These are phyloP conservation scores for Achaetomiella virescens DNA, from an alignment of 495 filamentous ascomycete species.

Conservation along the genomic window DNA sequence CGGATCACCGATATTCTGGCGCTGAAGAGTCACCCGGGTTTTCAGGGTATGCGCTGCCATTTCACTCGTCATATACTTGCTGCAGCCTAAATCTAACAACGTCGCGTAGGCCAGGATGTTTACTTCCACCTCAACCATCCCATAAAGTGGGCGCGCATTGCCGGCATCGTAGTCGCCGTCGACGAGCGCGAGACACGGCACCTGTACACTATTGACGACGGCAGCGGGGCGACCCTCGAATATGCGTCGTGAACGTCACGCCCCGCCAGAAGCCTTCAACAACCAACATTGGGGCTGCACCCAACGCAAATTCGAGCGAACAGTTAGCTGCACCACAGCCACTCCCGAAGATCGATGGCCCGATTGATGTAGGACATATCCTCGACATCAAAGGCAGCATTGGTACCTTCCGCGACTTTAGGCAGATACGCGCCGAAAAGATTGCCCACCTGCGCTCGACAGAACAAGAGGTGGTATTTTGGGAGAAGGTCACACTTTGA, in stretches of 20 bases:
- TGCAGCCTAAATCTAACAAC: neutral
- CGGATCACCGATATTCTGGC: constrained; percentile 61
- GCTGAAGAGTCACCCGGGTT: constrained; percentile 53
- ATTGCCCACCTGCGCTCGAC: constrained; percentile 53
- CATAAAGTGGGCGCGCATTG: constrained; percentile 73
- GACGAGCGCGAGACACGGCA: constrained; percentile 55
- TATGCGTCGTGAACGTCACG: constrained; percentile 27
- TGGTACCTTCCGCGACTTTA: constrained; percentile 51
- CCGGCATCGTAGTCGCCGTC: constrained; percentile 71
- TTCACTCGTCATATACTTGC: neutral
- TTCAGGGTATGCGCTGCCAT: constrained; percentile 57
- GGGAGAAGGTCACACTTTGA: constrained; percentile 62
- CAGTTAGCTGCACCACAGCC: neutral
- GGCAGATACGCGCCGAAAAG: constrained; percentile 66
- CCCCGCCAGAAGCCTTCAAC: constrained; percentile 13
- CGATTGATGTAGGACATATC: constrained; percentile 59
- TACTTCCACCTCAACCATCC: constrained; percentile 86
- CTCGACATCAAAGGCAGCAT: constrained; percentile 76
- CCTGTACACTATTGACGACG: constrained; percentile 75
- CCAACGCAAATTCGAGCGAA: neutral
- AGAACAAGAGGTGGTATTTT: constrained; percentile 72
- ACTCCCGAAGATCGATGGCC: constrained; percentile 11
- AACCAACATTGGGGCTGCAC: constrained; percentile 5
- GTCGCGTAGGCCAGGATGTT: constrained; percentile 55
- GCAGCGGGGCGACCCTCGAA: constrained; percentile 72